These are phyloP conservation scores for Epichloe hybrida DNA, from an alignment of 2,329 filamentous ascomycete species.

Conservation along the genomic window DNA sequence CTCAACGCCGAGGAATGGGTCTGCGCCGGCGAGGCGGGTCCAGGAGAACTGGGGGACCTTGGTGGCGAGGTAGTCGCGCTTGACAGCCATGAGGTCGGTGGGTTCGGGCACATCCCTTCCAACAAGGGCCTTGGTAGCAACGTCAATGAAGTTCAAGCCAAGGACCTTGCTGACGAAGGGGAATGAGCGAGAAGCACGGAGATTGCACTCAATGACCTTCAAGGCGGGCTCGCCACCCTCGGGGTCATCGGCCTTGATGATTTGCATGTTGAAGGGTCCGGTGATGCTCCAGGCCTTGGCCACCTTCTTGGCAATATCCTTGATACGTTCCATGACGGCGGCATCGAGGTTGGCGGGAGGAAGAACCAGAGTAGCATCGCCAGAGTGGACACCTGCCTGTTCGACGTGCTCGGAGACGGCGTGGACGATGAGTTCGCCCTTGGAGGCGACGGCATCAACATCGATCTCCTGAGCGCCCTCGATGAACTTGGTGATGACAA, in stretches of 20 bases:
- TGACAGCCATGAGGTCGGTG: slow-evolving; percentile 73
- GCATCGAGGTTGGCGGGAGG: slow-evolving; percentile 72
- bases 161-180: slow-evolving; percentile 97
- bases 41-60: slow-evolving; percentile 99
- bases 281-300: slow-evolving; percentile 96
- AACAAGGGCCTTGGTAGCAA: slow-evolving; percentile 83
- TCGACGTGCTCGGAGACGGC: slow-evolving; percentile 94
- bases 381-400: slow-evolving; percentile 94
- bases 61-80: slow-evolving; percentile 86
- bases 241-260: slow-evolving; percentile 79
- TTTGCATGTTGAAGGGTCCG: slow-evolving; percentile 99
- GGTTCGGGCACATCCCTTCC: slow-evolving; percentile 74
- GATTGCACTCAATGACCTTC: slow-evolving; percentile 97
- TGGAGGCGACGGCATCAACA: slow-evolving; percentile 79
- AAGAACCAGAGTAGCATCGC: slow-evolving; percentile 87
- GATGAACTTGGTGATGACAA: slow-evolving; percentile 97
- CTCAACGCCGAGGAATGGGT: slow-evolving; percentile 95
- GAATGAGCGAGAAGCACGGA: slow-evolving; percentile 94
- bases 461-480: slow-evolving; percentile 95
- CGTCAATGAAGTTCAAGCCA: slow-evolving; percentile 91
- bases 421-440: slow-evolving; percentile 78
- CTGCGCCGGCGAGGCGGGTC: slow-evolving; percentile 92
- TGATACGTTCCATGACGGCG: slow-evolving; percentile 68
- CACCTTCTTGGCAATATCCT: slow-evolving; percentile 92
- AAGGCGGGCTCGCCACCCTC: slow-evolving; percentile 63